These are phyloP conservation scores for Globisporangium rhizosaccharum DNA, from an alignment of 352 stramenopile genomes.

Conservation along the genomic window DNA sequence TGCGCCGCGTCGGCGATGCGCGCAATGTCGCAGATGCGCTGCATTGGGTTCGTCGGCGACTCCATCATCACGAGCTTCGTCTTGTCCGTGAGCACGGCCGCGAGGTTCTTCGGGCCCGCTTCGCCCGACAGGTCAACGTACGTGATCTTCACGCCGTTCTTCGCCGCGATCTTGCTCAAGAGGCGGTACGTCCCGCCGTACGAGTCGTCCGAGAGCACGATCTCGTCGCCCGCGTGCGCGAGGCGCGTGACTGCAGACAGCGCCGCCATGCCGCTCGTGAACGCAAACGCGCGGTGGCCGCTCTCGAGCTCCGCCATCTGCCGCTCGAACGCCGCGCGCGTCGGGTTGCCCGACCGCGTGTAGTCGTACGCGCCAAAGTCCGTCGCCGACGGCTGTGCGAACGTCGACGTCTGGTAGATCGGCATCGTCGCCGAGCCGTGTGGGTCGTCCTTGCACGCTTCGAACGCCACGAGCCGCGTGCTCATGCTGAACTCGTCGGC, in stretches of 20 bases:
- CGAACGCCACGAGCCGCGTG: conserved; percentile 72
- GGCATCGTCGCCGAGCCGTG: conserved; percentile 88
- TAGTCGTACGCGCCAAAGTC: conserved; percentile 93
- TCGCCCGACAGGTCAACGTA: conserved; percentile 84
- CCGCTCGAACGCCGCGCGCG: conserved; percentile 88
- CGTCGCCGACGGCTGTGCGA: conserved; percentile 83
- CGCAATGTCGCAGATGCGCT: conserved; percentile 93
- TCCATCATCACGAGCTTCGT: conserved; percentile 97
- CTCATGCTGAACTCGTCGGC: conserved; percentile 57
- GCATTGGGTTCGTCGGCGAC: conserved; percentile 95
- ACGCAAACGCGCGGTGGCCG: conserved; percentile 81
- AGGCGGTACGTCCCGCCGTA: conserved; percentile 96
- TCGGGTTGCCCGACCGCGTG: conserved; percentile 92
- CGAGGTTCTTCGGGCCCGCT: conserved; percentile 58
- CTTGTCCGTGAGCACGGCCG: conserved; percentile 44
- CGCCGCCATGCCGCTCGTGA: conserved; percentile 95
- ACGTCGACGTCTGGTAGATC: conserved; percentile 91
- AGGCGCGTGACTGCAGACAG: conserved; percentile 90
- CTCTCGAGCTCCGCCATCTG: conserved; percentile 85
- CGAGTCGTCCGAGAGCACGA: conserved; percentile 92
- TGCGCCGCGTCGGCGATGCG: conserved; percentile 80
- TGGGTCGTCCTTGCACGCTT: conserved; percentile 85
- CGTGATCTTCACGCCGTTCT: conserved; percentile 70
- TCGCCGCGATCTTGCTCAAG: conserved; percentile 83
- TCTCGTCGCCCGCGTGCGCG: conserved; percentile 86